Evolutionary conservation across 2,329 filamentous ascomycete genomes (phyloP), one percentile per base, ranked within the genome.

Genomic region (Penicillium hesseltinei): DNA sequence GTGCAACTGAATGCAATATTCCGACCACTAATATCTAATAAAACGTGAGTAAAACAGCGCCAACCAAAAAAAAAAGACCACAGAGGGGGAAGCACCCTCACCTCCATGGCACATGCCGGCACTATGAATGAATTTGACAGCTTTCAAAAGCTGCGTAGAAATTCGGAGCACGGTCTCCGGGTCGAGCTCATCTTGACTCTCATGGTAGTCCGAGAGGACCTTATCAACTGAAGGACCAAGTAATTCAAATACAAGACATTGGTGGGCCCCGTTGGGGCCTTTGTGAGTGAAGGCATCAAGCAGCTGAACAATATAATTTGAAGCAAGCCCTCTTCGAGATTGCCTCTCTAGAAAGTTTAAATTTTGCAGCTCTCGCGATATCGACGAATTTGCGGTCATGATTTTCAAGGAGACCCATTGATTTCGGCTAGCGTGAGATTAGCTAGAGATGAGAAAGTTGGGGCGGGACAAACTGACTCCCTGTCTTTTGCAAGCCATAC

Each of bases 401-500:
- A 73, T 70, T 40, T 75, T 75, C n/a, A 76, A 51, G 9, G 71
- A 62, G 39, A 75, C 70, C 66, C 60, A 69, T 64, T 62, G 45
- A 31, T 64, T 51, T 19, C 40, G 58, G 13, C 65, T 66, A 43
- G 23, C 4, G 2, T 42, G 19, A 25, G 29, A 54, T 62, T 62
- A 64, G 62, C 43, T 45, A 21, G n/a, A 21, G 6, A 40, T 40
- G 10, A 40, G 10, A 10, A 40, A 21, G 2, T 40, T 13, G 19
- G 19, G 13, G 38, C 10, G 5, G n/a, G 19, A 40, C 9, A 13
- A 15, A 23, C 63, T 61, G 27, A 73, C 70, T 63, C 47, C 38
- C 56, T 59, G 62, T 76, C 70, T 5, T 66, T 64, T 40, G 74
- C 77, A 36, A 80, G 72, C 79, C 76, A 81, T 45, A 80, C 74